Evolutionary conservation across 805 yeast genomes (phyloP), one percentile per base, ranked within the genome.

Genomic region (Monosporozyma aerobia): DNA sequence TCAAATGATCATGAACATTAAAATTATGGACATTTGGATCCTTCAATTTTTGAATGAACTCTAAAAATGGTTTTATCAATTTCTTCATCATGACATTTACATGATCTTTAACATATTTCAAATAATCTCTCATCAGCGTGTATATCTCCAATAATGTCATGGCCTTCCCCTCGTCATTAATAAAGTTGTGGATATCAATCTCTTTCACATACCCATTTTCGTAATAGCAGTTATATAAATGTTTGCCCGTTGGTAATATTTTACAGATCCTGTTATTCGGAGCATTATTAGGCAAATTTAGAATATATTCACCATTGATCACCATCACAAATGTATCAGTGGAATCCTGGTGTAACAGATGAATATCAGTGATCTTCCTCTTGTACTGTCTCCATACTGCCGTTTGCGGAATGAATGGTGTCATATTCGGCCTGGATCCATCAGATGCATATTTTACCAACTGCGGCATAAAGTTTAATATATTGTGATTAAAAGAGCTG

Each of bases 1-100:
- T 53, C 23, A 68, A 39, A 25, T 73, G 78, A 27, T 69, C 71
- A 32, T 64, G 61, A 30, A 78, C 57, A 13, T 51, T 49, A 25
- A 49, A 44, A 25, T 47, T 50, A 25, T 46, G 59, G 40, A 51
- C 61, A 3, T 63, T 61, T 2, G 53, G 57, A 27, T 52, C 54
- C 37, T 60, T 56, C 3, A 62, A 32, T 10, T 55, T 56, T 0
- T 53, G 50, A n/a, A 62, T 16, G 40, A 67, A 64, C 5, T 53
- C 56, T 16, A 41, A 22, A 50, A 56, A 66, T 2, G 68, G 65
- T 16, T 50, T 47, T 9, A 59, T 47, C 9, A 60, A 46, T 11
- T 59, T 61, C n/a, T 56, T 52, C 29, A 45, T 51, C 16, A 63
- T 54, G 6, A 61, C 11, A 10, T 54, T 56, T 14, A 59, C 45